Conservation (phyloP, 257 asterid genomes). For the Solanum megistacrolobum region DNA sequence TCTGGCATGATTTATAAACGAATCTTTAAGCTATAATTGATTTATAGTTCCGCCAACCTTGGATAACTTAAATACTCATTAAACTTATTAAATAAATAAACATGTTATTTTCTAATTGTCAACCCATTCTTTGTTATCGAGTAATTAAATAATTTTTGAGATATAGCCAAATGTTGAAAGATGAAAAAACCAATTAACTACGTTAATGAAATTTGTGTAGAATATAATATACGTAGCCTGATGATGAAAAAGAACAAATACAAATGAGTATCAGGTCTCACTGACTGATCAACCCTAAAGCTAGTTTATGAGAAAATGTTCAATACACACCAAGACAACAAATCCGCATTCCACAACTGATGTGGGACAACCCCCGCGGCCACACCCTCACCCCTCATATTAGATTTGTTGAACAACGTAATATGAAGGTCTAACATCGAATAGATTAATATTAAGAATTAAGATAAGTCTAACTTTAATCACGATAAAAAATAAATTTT, state of each 20-base stretch:
- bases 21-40: conserved; percentile 10
- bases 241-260: not conserved
- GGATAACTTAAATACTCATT: conserved; percentile 13
- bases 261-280: not conserved
- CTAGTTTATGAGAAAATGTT: not conserved
- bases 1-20: conserved; percentile 3
- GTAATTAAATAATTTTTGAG: not conserved
- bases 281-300: not conserved
- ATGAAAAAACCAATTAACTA: not conserved
- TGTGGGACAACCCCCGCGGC: not conserved
- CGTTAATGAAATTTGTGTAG: not conserved
- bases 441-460: not conserved
- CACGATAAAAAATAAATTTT: too few relatives aligned
- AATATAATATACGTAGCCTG: not conserved
- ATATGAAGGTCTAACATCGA: not conserved
- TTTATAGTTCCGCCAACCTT: conserved; percentile 23
- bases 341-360: not conserved
- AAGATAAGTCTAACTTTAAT: not conserved
- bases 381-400: not conserved
- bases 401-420: not conserved
- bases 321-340: not conserved
- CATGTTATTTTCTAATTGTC: not conserved
- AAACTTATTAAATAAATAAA: not conserved
- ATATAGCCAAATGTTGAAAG: not conserved
- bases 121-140: not conserved